Evolutionary conservation across 1,139 yeast genomes (phyloP).

Genomic region (Nakaseomyces nivariensis): DNA sequence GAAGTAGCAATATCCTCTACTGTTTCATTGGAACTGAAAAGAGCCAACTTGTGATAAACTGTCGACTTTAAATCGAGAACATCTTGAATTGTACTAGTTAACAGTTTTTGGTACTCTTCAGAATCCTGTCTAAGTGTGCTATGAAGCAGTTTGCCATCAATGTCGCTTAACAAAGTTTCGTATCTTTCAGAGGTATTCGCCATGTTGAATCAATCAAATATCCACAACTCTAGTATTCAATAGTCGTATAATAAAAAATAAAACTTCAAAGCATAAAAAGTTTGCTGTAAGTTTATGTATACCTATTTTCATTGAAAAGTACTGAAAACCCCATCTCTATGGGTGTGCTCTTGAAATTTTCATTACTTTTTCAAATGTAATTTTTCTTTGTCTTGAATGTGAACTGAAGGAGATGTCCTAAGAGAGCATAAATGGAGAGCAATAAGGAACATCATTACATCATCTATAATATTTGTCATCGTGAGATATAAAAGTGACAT

Average conservation of each 20-base stretch:
- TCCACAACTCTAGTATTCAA: not conserved
- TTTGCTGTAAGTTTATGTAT: not conserved
- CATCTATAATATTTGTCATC: not conserved
- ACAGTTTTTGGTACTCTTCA: constrained; percentile 25
- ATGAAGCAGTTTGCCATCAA: constrained; percentile 9
- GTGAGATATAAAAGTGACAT: not conserved
- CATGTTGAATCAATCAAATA: not conserved
- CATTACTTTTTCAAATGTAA: not conserved
- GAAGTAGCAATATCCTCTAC: constrained; percentile 47
- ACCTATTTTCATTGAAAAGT: too few species aligned
- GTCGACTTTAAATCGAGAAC: constrained; percentile 29
- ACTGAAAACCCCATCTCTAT: too few species aligned
- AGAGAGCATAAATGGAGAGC: too few species aligned
- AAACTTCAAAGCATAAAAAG: too few species aligned
- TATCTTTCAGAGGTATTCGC: not conserved
- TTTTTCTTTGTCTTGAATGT: not conserved
- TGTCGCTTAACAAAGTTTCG: not conserved
- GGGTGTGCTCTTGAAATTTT: not conserved
- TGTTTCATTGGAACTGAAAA: constrained; percentile 54
- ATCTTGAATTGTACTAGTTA: constrained; percentile 21
- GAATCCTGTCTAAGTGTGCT: constrained; percentile 29
- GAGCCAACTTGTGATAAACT: constrained; percentile 29
- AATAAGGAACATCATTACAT: not conserved
- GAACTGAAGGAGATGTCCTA: not conserved
- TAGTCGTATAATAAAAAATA: too few species aligned